A percentile compares a stretch with the other conserved stretches of the same genome.
Evolutionary conservation across 306 rosid species (phyloP).

Genomic region (Lagenaria siceraria): DNA sequence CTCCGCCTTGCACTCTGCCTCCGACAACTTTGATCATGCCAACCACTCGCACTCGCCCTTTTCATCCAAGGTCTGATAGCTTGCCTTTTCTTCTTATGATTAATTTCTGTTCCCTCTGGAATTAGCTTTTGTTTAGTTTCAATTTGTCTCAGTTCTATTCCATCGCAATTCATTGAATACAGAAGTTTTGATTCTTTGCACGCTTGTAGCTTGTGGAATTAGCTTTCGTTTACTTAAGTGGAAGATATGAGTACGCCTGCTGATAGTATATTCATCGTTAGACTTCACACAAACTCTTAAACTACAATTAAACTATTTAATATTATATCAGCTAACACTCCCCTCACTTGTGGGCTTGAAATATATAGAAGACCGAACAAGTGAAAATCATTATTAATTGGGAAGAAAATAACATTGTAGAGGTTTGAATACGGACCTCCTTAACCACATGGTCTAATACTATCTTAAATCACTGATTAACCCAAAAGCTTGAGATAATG

Average conservation of each 20-base stretch:
- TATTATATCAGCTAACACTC: no score
- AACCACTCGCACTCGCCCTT: not conserved
- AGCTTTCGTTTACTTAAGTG: not conserved
- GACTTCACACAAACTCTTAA: no score
- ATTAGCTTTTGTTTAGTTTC: not conserved
- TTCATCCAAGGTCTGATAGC: constrained; percentile 36
- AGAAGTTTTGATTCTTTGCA: not conserved
- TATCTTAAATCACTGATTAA: no score
- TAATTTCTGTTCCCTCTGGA: not conserved
- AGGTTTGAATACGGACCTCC: no score
- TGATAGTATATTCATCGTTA: not conserved
- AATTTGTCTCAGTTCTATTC: not conserved
- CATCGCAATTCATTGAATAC: not conserved
- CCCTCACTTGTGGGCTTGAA: no score
- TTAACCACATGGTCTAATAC: no score
- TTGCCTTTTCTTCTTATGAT: not conserved
- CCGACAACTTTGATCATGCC: constrained; percentile 34
- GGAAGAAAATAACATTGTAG: no score
- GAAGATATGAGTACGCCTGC: not conserved
- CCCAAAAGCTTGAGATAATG: no score
- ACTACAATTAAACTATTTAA: no score
- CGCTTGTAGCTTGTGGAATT: not conserved
- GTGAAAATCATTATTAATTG: no score
- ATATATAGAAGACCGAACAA: no score
- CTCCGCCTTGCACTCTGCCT: constrained; percentile 31